Evolutionary conservation across 352 stramenopile genomes (phyloP).

Genomic region (Phytophthora pseudosyringae): DNA sequence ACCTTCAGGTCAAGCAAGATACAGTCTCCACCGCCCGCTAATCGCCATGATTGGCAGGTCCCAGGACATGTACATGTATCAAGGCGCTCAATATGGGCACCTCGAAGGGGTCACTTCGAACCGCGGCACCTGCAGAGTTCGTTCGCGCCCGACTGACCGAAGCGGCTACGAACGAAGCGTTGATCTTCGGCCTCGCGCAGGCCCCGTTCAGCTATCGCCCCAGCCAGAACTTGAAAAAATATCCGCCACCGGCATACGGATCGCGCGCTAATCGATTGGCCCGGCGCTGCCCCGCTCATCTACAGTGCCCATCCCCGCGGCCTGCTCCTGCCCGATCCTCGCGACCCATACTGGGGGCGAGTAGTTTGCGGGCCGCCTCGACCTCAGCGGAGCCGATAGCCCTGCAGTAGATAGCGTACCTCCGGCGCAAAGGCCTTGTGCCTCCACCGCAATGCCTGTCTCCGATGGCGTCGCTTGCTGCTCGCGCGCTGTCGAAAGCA

Average conservation of each 20-base stretch:
- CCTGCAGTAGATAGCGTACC: not conserved
- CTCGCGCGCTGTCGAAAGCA: conserved; percentile 6
- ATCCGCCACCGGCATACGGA: not conserved
- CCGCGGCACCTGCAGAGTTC: no score
- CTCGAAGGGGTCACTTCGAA: no score
- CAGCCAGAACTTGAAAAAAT: not conserved
- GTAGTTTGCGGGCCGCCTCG: conserved; percentile 4
- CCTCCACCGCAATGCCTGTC: not conserved
- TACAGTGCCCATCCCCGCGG: conserved; percentile 19
- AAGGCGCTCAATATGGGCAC: no score
- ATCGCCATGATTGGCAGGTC: no score
- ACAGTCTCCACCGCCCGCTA: no score
- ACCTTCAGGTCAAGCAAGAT: no score
- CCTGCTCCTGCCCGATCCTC: conserved; percentile 22
- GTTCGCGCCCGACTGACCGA: no score
- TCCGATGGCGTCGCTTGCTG: not conserved
- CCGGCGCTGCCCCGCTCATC: conserved; percentile 22
- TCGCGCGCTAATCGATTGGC: conserved; percentile 21
- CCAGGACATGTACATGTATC: no score
- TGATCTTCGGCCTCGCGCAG: no score
- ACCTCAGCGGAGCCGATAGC: not conserved
- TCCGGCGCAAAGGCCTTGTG: no score
- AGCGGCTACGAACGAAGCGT: no score
- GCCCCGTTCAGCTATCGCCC: not conserved
- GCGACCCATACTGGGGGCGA: conserved; percentile 11